Evolutionary conservation across 2,329 filamentous ascomycete species (phyloP), one percentile per base, ranked within the genome.

Genomic region (Xylaria digitata): DNA sequence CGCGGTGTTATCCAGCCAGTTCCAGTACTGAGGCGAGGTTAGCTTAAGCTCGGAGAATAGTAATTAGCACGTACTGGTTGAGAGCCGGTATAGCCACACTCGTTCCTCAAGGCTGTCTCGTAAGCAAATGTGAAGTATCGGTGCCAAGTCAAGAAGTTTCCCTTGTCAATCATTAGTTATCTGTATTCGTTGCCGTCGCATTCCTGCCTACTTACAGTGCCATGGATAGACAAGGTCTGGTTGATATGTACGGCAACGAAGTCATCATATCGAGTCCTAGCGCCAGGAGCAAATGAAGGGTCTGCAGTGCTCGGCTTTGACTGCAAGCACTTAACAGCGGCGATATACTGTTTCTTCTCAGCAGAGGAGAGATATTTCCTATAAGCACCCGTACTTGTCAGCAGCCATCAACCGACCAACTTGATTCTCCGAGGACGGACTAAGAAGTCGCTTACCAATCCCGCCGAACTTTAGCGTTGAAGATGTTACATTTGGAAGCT

Each of bases 1-100:
- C 2, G 78, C 67, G 2, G 82, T 78, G 76, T 82, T 82, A 59
- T 80, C 79, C 2, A 80, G 80, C 83, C 85, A 87, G 74, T 87
- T 83, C 78, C 82, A 83, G 77, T 86, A 87, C 74, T 67, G 7
- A 15, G 37, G 17, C 0, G 26, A 45, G 13, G 21, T 67, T 53
- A 67, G 57, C 21, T 5, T 15, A 26, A 13, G 5, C 1, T 3
- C 6, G 3, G 7, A 8, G 30, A 11, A 46, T 49, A n/a, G 30
- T 17, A 13, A 26, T 13, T 21, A 6, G 13, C 11, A 65, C 67
- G 50, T 30, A 69, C 67, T 11, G 81, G 81, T 66, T 81, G 80
- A 6, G 73, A 77, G 3, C 80, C 80, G 7, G 66, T 78, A 66
- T 82, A 83, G 5, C 77, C 78, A 68, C 82, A 83, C 70, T 83